Evolutionary conservation across 805 yeast species (phyloP).

Genomic region (Candida coleopterorum): DNA sequence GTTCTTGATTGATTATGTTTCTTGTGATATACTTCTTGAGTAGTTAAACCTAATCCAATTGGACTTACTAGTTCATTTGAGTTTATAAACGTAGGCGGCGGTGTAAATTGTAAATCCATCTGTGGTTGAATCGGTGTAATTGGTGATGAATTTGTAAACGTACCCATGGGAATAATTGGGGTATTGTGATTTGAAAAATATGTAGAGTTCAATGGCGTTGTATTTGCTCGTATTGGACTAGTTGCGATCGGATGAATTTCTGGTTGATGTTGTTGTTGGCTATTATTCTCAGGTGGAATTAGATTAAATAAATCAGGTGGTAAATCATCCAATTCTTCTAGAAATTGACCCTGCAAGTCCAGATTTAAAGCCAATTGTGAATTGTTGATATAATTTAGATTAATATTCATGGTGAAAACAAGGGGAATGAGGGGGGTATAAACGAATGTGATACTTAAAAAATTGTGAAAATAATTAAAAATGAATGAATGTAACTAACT

Average conservation of each 20-base stretch:
- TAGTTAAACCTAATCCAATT: constrained; percentile 1
- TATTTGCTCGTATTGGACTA: not conserved
- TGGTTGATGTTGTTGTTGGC: not conserved
- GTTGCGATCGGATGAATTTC: not conserved
- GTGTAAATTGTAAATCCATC: not conserved
- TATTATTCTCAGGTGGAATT: not conserved
- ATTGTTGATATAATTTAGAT: not conserved
- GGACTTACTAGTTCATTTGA: not conserved
- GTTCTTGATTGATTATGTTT: constrained; percentile 1
- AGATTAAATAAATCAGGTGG: constrained; percentile 4
- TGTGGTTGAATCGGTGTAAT: constrained; percentile 4
- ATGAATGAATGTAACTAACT: not conserved
- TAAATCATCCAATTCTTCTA: constrained; percentile 1
- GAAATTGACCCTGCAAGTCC: not conserved
- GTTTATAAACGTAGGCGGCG: not conserved
- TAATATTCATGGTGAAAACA: not conserved
- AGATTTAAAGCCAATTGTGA: not conserved
- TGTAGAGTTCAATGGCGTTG: not conserved
- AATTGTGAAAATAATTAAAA: too few relatives aligned
- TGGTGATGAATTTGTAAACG: constrained; percentile 5
- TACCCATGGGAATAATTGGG: constrained; percentile 4
- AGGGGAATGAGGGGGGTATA: not conserved
- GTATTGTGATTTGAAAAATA: constrained; percentile 5
- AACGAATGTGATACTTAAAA: not conserved
- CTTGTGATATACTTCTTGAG: not conserved